Percentiles rank a stretch among this genome's conserved stretches.
These are phyloP conservation scores for Pseudocercospora crystallina DNA, from an alignment of 2,329 filamentous ascomycete species.

Conservation along the genomic window DNA sequence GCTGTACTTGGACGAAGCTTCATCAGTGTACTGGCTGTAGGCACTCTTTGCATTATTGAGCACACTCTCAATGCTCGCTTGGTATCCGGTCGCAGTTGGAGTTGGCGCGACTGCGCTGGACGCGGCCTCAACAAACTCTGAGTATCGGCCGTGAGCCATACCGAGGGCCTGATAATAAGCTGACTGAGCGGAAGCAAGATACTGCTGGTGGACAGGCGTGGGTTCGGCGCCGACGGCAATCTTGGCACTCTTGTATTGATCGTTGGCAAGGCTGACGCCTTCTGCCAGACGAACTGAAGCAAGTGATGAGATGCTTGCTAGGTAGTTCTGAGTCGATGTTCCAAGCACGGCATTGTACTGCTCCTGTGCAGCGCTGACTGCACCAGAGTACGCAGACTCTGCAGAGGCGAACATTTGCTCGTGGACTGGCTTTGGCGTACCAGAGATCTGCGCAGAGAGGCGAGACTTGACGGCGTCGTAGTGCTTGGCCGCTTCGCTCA, in stretches of 20 bases:
- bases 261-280: constrained; percentile 68
- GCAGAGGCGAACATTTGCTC: constrained; percentile 69
- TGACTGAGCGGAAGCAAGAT: constrained; percentile 61
- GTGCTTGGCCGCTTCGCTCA: constrained; percentile 65
- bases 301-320: constrained; percentile 56
- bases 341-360: constrained; percentile 63
- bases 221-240: constrained; percentile 64
- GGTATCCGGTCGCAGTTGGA: constrained; percentile 62
- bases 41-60: constrained; percentile 53
- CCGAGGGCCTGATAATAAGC: constrained; percentile 78
- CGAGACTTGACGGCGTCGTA: constrained; percentile 68
- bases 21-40: constrained; percentile 36
- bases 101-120: constrained; percentile 69
- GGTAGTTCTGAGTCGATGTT: constrained; percentile 47
- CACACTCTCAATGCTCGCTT: constrained; percentile 60
- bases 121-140: constrained; percentile 70
- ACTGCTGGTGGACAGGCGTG: constrained; percentile 54
- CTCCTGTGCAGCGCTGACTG: constrained; percentile 64
- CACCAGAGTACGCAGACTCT: constrained; percentile 66
- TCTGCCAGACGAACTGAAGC: constrained; percentile 69
- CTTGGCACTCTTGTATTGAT: constrained; percentile 69
- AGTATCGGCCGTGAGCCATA: constrained; percentile 74
- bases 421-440: constrained; percentile 67
- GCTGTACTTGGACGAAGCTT: constrained; percentile 33
- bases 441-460: constrained; percentile 66